phyloP scores from a whole-genome alignment of 1,139 yeast genomes.

The Hanseniaspora sp. region DNA sequence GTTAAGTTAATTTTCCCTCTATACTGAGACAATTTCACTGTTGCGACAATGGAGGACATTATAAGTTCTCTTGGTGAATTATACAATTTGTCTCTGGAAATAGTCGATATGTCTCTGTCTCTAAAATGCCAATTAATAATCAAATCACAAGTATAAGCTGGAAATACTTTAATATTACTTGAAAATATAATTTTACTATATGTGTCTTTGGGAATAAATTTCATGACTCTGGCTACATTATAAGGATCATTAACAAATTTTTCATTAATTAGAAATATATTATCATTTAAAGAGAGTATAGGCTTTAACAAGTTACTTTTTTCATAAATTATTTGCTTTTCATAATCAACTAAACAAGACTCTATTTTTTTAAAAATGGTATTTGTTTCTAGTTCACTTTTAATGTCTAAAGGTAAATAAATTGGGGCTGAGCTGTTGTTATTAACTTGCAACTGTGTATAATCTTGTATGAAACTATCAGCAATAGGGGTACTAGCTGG shows the following conservation, averaged over 20 bases:
- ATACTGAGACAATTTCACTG: conserved; percentile 64
- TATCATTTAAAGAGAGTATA: conserved; percentile 38
- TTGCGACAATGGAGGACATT: conserved; percentile 80
- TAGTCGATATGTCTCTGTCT: conserved; percentile 64
- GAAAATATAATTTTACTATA: conserved; percentile 18
- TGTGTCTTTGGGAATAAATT: conserved; percentile 41
- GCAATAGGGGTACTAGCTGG: conserved; percentile 1
- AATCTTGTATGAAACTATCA: neutral
- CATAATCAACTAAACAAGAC: neutral
- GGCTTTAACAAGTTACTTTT: neutral
- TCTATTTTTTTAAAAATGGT: neutral
- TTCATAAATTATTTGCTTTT: neutral
- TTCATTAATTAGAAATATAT: conserved; percentile 47
- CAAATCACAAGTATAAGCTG: conserved; percentile 45
- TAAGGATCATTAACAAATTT: conserved; percentile 81
- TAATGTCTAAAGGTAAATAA: neutral
- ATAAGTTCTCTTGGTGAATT: conserved; percentile 62
- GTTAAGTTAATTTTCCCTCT: conserved; percentile 66
- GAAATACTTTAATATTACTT: conserved; percentile 22
- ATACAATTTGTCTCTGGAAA: conserved; percentile 20
- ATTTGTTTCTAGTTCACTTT: neutral
- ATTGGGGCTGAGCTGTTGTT: conserved; percentile 3
- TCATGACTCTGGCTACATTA: conserved; percentile 76
- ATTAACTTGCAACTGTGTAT: neutral
- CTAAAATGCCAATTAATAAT: conserved; percentile 88